Percentiles rank a stretch among this genome's conserved stretches.
Conservation (phyloP, 208 protist species). For the Leishmania amazonensis region DNA sequence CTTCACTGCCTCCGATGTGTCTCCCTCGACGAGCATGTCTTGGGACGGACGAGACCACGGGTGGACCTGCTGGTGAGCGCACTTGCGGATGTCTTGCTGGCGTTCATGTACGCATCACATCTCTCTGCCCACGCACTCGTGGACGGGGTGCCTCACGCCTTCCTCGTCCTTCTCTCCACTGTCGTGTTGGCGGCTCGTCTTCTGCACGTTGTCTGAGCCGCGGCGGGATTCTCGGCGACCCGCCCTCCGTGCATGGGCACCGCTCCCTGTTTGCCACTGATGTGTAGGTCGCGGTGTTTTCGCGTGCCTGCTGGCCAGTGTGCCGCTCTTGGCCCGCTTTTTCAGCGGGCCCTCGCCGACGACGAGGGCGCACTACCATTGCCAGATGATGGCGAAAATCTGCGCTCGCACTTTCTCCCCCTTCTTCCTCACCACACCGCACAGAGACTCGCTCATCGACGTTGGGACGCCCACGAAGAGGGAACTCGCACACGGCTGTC, state of each 20-base stretch:
- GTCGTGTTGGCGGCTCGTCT: neutral
- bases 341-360: neutral
- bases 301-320: neutral
- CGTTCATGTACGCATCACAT: neutral
- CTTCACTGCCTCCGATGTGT: neutral
- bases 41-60: neutral
- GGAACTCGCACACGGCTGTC: neutral
- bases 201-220: neutral
- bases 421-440: neutral
- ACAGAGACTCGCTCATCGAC: neutral
- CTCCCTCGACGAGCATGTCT: neutral
- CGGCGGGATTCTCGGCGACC: neutral
- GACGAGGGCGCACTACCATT: neutral
- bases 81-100: neutral
- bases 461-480: neutral
- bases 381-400: neutral
- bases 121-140: neutral
- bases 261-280: neutral
- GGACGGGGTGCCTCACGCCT: neutral
- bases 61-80: neutral
- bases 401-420: neutral
- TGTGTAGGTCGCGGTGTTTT: neutral
- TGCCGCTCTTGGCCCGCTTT: neutral
- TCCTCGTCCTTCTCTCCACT: neutral
- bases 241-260: no score